Percentiles rank a stretch among this genome's conserved stretches.
Evolutionary conservation across 345 rosid species (phyloP).

Genomic region (Mangifera indica): DNA sequence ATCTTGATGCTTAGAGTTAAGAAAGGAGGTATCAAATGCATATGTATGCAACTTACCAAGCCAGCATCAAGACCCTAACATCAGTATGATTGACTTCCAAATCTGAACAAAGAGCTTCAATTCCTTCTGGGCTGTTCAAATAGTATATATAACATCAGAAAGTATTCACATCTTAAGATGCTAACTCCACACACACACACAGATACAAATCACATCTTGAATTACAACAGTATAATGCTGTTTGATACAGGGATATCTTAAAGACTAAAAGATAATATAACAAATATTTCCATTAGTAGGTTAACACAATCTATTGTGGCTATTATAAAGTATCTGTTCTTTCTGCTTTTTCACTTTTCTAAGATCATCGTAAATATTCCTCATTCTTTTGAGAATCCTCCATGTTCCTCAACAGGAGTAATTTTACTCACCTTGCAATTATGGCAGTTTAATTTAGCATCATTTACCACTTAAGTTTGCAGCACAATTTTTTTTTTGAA

Average conservation of each 20-base stretch:
- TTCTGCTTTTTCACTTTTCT: background rate
- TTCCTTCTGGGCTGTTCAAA: constrained; percentile 90
- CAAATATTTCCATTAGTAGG: background rate
- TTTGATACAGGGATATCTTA: background rate
- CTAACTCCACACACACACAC: background rate
- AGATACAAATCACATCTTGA: background rate
- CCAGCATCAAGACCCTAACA: constrained; percentile 94
- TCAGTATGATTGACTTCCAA: constrained; percentile 87
- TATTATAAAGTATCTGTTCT: background rate
- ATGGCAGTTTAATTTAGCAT: background rate
- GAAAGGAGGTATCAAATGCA: background rate
- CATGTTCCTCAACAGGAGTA: background rate
- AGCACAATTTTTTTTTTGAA: background rate
- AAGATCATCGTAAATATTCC: background rate
- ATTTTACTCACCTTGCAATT: background rate
- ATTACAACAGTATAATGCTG: background rate
- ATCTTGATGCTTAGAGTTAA: constrained; percentile 8
- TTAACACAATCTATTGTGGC: background rate
- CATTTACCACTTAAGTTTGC: background rate
- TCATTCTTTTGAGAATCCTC: background rate
- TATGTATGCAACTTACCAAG: constrained; percentile 61
- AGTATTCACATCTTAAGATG: constrained; percentile 9
- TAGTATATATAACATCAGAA: constrained; percentile 19
- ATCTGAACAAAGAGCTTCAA: constrained; percentile 81
- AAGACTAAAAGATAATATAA: background rate